A percentile compares a stretch with the other conserved stretches of the same genome.
Evolutionary conservation across 805 yeast genomes (phyloP).

Genomic region (Teunomyces lycoperdinae): DNA sequence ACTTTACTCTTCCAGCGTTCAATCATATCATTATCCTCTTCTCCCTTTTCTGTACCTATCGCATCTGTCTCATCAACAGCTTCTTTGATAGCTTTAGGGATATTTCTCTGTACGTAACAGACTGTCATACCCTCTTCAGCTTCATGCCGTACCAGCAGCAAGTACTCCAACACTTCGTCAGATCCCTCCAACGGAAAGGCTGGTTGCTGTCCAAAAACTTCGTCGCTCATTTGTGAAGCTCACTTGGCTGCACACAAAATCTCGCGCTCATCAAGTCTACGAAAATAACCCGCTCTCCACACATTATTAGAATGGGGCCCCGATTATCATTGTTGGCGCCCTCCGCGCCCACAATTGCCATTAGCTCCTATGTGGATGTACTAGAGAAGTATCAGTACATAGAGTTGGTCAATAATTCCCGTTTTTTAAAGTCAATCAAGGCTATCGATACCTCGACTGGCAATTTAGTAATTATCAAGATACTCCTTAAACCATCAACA

Average conservation of each 20-base stretch:
- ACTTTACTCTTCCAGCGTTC: background rate
- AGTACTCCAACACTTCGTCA: slow-evolving; percentile 20
- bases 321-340: slow-evolving; percentile 84
- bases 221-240: slow-evolving; percentile 11
- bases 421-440: slow-evolving; percentile 82
- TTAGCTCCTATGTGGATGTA: slow-evolving; percentile 85
- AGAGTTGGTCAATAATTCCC: slow-evolving; percentile 70
- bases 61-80: background rate
- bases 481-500: slow-evolving; percentile 70
- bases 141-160: slow-evolving; percentile 28
- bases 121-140: slow-evolving; percentile 24
- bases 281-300: background rate
- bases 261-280: background rate
- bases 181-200: slow-evolving; percentile 21
- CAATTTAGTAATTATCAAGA: slow-evolving; percentile 65
- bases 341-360: slow-evolving; percentile 86
- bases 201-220: slow-evolving; percentile 28
- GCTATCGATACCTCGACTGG: slow-evolving; percentile 70
- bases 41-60: slow-evolving; percentile 1
- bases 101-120: slow-evolving; percentile 4
- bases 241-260: background rate
- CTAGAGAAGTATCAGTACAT: slow-evolving; percentile 72
- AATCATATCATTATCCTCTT: background rate
- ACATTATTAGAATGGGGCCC: slow-evolving; percentile 65
- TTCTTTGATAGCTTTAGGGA: background rate